phyloP scores from a whole-genome alignment of 257 asterid genomes.

The Pogostemon cablin region DNA sequence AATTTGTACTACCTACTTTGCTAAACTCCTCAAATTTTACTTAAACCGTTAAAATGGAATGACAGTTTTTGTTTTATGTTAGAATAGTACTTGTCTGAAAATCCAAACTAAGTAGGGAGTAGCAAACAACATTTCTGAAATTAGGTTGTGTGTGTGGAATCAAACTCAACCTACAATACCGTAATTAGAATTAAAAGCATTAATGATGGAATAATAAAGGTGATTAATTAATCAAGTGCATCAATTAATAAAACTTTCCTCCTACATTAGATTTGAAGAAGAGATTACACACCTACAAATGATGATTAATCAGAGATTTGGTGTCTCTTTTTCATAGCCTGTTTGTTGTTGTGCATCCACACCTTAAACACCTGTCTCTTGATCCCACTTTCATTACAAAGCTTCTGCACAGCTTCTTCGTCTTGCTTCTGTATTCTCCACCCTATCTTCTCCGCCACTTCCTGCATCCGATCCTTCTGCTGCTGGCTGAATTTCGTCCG shows the following conservation, averaged over 20 bases:
- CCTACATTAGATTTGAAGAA: neutral
- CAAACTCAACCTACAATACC: too few relatives aligned
- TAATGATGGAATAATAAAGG: conserved; percentile 4
- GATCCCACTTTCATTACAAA: conserved; percentile 61
- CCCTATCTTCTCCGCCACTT: conserved; percentile 64
- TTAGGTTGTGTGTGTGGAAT: neutral
- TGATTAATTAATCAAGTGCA: neutral
- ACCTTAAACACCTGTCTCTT: conserved; percentile 78
- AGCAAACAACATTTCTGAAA: neutral
- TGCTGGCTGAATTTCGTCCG: conserved; percentile 66
- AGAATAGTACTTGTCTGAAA: too few relatives aligned
- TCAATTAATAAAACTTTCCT: neutral
- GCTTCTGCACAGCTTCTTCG: conserved; percentile 56
- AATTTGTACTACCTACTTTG: too few relatives aligned
- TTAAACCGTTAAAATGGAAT: too few relatives aligned
- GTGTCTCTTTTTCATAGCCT: conserved; percentile 64
- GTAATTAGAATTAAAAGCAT: neutral
- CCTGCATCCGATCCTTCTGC: conserved; percentile 75
- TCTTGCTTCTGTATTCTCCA: conserved; percentile 80
- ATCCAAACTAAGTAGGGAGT: too few relatives aligned
- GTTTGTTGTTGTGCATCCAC: conserved; percentile 89
- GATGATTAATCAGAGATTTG: conserved; percentile 14
- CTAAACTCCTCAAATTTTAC: too few relatives aligned
- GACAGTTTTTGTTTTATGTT: too few relatives aligned
- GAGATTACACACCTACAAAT: conserved; percentile 5